A percentile compares a stretch with the other conserved stretches of the same genome.
Evolutionary conservation across 768 basidiomycete genomes (phyloP).

Genomic region (Fistulinella prunicolor): DNA sequence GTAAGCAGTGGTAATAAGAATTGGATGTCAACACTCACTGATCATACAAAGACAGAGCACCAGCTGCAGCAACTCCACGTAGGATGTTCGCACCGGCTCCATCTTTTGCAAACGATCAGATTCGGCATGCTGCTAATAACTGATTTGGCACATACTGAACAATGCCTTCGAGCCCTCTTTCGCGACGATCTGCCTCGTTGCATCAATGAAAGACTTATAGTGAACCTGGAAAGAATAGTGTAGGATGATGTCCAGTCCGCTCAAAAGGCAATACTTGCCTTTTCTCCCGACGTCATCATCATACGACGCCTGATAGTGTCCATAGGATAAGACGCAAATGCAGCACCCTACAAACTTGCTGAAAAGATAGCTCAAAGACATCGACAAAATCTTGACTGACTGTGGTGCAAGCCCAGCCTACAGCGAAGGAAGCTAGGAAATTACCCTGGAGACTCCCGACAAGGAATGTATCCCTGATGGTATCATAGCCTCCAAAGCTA

Average conservation of each 20-base stretch:
- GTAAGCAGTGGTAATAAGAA: background rate
- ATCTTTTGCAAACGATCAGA: constrained; percentile 36
- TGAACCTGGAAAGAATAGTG: constrained; percentile 22
- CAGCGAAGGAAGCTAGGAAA: constrained; percentile 40
- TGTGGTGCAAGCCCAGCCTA: constrained; percentile 42
- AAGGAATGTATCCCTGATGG: constrained; percentile 36
- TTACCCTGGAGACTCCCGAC: constrained; percentile 38
- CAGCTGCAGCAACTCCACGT: constrained; percentile 48
- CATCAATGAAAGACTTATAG: constrained; percentile 42
- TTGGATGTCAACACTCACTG: constrained; percentile 32
- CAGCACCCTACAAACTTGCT: constrained; percentile 29
- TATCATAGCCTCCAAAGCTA: constrained; percentile 46
- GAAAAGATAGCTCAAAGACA: background rate
- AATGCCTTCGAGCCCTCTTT: constrained; percentile 39
- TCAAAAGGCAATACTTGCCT: constrained; percentile 9
- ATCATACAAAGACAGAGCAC: constrained; percentile 64
- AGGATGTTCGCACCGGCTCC: constrained; percentile 57
- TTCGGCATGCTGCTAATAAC: background rate
- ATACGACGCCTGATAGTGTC: constrained; percentile 46
- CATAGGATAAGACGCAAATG: constrained; percentile 40
- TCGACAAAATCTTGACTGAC: constrained; percentile 17
- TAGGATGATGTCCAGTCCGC: background rate
- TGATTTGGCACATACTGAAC: constrained; percentile 31
- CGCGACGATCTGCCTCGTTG: constrained; percentile 37
- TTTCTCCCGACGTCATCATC: constrained; percentile 47